Evolutionary conservation across 176 grass and related monocot genomes (phyloP).

Genomic region (Melocanna baccifera): DNA sequence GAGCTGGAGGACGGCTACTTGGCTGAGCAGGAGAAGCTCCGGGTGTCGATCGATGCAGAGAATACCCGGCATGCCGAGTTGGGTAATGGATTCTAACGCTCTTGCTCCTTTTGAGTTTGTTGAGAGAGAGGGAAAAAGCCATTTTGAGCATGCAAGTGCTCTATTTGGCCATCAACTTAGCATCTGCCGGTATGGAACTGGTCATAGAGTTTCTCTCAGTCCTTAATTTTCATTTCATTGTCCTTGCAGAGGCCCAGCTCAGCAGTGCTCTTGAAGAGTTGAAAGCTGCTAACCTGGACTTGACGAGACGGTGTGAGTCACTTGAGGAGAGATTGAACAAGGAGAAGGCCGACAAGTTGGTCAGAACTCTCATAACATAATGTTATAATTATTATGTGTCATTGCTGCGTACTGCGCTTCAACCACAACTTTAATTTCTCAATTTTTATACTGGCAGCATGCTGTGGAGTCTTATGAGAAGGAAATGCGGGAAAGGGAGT

Average conservation of each 20-base stretch:
- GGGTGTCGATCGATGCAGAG: slow-evolving; percentile 45
- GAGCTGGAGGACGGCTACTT: slow-evolving; percentile 69
- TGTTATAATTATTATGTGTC: neutral
- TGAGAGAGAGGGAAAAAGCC: neutral
- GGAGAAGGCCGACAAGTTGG: slow-evolving; percentile 59
- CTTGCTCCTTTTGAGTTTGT: neutral
- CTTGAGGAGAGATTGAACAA: slow-evolving; percentile 61
- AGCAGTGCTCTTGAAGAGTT: slow-evolving; percentile 50
- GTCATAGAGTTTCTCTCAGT: neutral
- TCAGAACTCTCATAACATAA: slow-evolving; percentile 20
- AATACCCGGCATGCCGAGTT: slow-evolving; percentile 50
- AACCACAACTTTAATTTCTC: neutral
- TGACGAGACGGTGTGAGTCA: slow-evolving; percentile 34
- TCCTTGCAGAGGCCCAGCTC: slow-evolving; percentile 51
- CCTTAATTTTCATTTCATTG: neutral
- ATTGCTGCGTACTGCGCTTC: neutral
- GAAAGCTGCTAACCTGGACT: slow-evolving; percentile 34
- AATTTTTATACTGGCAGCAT: slow-evolving; percentile 32
- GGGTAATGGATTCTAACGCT: slow-evolving; percentile 44
- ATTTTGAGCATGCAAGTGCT: neutral
- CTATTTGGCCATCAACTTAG: neutral
- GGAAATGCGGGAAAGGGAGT: slow-evolving; percentile 51
- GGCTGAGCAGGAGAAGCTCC: slow-evolving; percentile 66
- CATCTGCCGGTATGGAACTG: neutral
- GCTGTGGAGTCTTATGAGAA: slow-evolving; percentile 55